phyloP scores from a whole-genome alignment of 352 stramenopile genomes.

The Nothophytophthora sp. region DNA sequence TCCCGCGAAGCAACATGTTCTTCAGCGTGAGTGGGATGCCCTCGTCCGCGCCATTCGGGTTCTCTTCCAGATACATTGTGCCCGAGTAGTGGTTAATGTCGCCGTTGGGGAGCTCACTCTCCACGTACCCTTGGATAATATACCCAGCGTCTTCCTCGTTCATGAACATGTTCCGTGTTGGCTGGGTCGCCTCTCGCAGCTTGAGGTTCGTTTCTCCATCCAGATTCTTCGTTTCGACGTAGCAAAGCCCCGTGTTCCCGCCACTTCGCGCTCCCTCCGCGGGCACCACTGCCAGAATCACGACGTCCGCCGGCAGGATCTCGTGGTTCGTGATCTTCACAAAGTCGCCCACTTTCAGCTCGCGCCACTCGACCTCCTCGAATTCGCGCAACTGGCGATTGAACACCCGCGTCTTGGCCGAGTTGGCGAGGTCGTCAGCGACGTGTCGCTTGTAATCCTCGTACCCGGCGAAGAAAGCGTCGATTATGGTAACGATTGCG shows the following conservation, averaged over 20 bases:
- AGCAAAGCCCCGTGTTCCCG: constrained; percentile 79
- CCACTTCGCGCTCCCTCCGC: constrained; percentile 55
- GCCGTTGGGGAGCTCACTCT: constrained; percentile 79
- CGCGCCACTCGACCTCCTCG: constrained; percentile 82
- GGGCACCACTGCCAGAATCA: constrained; percentile 78
- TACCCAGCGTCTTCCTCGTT: constrained; percentile 69
- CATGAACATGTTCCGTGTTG: constrained; percentile 65
- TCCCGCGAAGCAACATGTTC: constrained; percentile 91
- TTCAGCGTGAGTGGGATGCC: constrained; percentile 72
- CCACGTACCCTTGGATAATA: constrained; percentile 66
- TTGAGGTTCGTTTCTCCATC: constrained; percentile 90
- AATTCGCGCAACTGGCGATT: constrained; percentile 84
- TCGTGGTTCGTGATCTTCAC: constrained; percentile 86
- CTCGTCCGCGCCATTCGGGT: constrained; percentile 35
- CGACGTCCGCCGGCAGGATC: constrained; percentile 75
- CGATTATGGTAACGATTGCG: constrained; percentile 81
- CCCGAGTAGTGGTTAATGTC: constrained; percentile 84
- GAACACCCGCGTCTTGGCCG: constrained; percentile 60
- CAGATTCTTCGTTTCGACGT: constrained; percentile 90
- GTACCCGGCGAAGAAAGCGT: constrained; percentile 80
- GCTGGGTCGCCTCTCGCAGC: constrained; percentile 63
- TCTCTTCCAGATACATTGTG: constrained; percentile 65
- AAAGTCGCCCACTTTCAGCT: constrained; percentile 81
- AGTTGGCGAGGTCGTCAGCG: constrained; percentile 77
- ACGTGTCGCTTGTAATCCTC: constrained; percentile 87